Percentiles rank a stretch among this genome's conserved stretches.
phyloP scores from a whole-genome alignment of 495 filamentous ascomycete genomes.

The Physcia stellaris region DNA sequence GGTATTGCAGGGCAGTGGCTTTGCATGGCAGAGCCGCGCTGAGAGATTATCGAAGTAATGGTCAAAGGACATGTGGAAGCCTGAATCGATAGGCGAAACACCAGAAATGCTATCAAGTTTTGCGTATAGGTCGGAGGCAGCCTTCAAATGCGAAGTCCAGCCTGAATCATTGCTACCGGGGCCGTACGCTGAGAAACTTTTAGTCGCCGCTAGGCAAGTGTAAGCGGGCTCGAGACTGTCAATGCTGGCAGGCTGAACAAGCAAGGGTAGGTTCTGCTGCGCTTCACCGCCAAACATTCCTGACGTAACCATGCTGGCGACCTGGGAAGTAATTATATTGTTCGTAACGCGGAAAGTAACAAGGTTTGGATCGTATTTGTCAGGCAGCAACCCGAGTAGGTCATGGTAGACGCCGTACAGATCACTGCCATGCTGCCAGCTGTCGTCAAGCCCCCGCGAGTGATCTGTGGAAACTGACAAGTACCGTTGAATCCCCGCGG shows the following conservation, averaged over 20 bases:
- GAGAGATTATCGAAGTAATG: slow-evolving; percentile 66
- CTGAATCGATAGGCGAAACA: slow-evolving; percentile 33
- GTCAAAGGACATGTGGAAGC: slow-evolving; percentile 51
- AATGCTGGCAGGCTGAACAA: slow-evolving; percentile 32
- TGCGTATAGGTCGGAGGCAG: slow-evolving; percentile 32
- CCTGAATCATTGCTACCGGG: slow-evolving; percentile 25
- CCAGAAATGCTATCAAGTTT: slow-evolving; percentile 46
- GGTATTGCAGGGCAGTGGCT: slow-evolving; percentile 46
- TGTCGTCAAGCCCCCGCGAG: slow-evolving; percentile 48
- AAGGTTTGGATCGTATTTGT: slow-evolving; percentile 21
- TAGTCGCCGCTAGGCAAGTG: slow-evolving; percentile 32
- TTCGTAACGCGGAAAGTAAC: slow-evolving; percentile 49
- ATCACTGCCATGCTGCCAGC: slow-evolving; percentile 51
- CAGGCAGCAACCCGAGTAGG: slow-evolving; percentile 43
- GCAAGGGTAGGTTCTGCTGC: slow-evolving; percentile 25
- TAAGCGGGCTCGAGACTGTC: slow-evolving; percentile 56
- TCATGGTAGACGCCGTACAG: slow-evolving; percentile 50
- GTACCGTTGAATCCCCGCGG: slow-evolving; percentile 44
- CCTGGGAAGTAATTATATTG: slow-evolving; percentile 59
- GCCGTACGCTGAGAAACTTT: slow-evolving; percentile 32
- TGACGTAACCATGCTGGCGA: slow-evolving; percentile 47
- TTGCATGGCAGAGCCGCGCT: slow-evolving; percentile 49
- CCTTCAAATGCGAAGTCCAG: slow-evolving; percentile 46
- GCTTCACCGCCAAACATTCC: slow-evolving; percentile 38
- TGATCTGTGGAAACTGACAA: slow-evolving; percentile 63